Percentiles rank a stretch among this genome's conserved stretches.
Conservation (phyloP, 2,329 filamentous ascomycete genomes). For the Colletotrichum lindemuthianum region DNA sequence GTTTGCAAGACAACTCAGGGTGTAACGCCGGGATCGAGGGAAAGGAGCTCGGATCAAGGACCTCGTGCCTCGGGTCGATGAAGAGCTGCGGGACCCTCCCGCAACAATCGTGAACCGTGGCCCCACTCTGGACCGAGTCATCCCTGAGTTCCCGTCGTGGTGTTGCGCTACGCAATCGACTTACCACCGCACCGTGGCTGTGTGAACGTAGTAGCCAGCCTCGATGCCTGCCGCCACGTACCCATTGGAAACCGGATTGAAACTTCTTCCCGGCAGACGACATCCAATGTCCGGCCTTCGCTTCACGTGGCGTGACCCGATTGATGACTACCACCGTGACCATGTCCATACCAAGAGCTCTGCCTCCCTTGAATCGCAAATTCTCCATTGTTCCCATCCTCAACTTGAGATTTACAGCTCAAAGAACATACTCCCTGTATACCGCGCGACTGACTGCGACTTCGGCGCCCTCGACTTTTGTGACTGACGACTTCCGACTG, state of each 20-base stretch:
- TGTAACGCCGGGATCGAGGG: background rate
- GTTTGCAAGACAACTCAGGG: background rate
- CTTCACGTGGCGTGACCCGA: constrained; percentile 24
- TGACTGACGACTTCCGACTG: constrained; percentile 18
- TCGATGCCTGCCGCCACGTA: background rate
- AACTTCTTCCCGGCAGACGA: constrained; percentile 28
- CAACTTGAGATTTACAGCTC: background rate
- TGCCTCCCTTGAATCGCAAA: constrained; percentile 11
- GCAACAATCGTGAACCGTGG: constrained; percentile 13
- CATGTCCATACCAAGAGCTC: constrained; percentile 2
- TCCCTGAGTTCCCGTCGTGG: background rate
- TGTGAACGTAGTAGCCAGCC: too few species aligned
- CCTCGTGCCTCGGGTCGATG: constrained; percentile 23
- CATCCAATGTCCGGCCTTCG: background rate
- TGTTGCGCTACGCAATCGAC: background rate
- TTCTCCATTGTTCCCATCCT: background rate
- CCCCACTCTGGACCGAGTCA: constrained; percentile 22
- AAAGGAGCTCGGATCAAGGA: constrained; percentile 12
- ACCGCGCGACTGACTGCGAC: background rate
- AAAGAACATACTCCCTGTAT: background rate
- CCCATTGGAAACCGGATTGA: constrained; percentile 34
- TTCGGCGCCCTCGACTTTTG: background rate
- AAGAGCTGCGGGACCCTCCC: constrained; percentile 13
- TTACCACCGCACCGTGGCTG: too few species aligned
- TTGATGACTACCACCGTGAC: background rate